phyloP scores from a whole-genome alignment of 257 asterid species.

The Cordia subcordata region DNA sequence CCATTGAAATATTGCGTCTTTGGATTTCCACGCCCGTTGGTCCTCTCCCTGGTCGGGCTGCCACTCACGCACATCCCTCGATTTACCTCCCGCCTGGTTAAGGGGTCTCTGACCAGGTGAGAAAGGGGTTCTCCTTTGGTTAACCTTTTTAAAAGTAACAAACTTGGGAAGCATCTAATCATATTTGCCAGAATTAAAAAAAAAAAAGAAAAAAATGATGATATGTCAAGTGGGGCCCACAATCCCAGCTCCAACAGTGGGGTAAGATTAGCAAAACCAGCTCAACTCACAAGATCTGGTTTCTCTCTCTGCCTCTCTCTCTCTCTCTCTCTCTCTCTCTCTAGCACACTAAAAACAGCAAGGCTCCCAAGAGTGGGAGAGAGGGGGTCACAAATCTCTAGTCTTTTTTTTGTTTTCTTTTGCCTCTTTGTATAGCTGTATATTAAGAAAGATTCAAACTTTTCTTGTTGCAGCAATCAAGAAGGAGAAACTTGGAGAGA shows the following conservation, averaged over 20 bases:
- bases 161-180: neutral
- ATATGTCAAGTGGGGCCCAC: neutral
- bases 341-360: conserved; percentile 14
- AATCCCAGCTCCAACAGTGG: conserved; percentile 2
- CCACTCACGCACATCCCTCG: no score
- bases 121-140: no score
- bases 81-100: no score
- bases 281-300: conserved; percentile 40
- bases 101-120: no score
- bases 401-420: conserved; percentile 5
- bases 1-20: no score
- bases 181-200: neutral
- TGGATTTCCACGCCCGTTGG: no score
- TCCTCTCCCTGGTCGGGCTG: no score
- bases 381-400: conserved; percentile 19
- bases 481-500: conserved; percentile 21
- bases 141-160: no score
- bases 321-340: conserved; percentile 14
- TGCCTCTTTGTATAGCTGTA: conserved; percentile 3
- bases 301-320: conserved; percentile 6
- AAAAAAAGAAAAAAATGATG: neutral
- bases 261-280: conserved; percentile 28
- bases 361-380: conserved; percentile 7
- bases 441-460: neutral
- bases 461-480: neutral